Conservation (phyloP, 768 basidiomycete species). For the Lentinula detonsa region DNA sequence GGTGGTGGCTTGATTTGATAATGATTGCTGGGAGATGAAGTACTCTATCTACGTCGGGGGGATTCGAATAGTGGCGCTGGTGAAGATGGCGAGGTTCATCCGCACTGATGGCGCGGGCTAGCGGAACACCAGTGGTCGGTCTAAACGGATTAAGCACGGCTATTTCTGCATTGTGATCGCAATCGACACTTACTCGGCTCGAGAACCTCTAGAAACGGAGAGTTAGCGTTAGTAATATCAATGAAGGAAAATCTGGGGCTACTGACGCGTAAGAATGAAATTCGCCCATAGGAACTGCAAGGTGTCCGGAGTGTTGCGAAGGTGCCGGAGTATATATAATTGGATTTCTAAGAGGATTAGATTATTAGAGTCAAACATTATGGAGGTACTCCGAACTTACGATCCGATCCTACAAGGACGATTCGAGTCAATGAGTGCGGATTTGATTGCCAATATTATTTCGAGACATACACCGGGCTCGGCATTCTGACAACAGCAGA, state of each 20-base stretch:
- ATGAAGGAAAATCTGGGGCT: no score
- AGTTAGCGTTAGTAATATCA: neutral
- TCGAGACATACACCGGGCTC: slow-evolving; percentile 21
- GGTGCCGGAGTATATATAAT: neutral
- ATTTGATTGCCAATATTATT: neutral
- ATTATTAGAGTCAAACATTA: neutral
- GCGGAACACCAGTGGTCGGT: neutral
- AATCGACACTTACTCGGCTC: neutral
- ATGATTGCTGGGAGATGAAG: neutral
- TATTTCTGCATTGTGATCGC: neutral
- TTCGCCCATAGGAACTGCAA: neutral
- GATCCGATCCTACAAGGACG: neutral
- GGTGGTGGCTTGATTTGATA: neutral
- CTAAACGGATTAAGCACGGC: neutral
- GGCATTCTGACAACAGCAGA: slow-evolving; percentile 21
- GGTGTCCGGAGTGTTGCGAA: neutral
- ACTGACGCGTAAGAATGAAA: slow-evolving; percentile 1
- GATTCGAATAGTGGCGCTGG: slow-evolving; percentile 4
- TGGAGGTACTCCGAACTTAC: neutral
- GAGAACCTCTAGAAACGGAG: neutral
- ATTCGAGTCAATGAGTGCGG: neutral
- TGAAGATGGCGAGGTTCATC: slow-evolving; percentile 1
- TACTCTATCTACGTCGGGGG: slow-evolving; percentile 1
- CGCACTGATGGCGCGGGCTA: neutral
- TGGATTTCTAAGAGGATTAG: neutral